Conservation (phyloP, 1,139 yeast species). For the Hemisphaericaspora xylofermentans region DNA sequence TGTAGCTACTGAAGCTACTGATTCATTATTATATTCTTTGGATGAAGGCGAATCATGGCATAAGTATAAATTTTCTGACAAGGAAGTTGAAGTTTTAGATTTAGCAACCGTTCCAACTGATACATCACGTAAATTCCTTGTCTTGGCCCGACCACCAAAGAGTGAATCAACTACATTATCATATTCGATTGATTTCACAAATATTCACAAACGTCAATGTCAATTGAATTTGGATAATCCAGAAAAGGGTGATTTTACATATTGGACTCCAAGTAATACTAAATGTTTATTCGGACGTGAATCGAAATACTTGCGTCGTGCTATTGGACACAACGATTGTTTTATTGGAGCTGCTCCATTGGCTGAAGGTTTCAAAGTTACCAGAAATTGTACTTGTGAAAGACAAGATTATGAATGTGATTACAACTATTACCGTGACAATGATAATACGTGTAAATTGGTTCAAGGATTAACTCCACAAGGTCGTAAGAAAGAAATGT, state of each 20-base stretch:
- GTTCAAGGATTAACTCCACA: conserved; percentile 69
- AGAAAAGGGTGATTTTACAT: conserved; percentile 71
- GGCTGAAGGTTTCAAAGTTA: conserved; percentile 55
- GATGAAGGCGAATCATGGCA: conserved; percentile 83
- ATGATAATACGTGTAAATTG: conserved; percentile 84
- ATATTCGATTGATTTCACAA: conserved; percentile 68
- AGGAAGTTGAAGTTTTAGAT: conserved; percentile 59
- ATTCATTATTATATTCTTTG: conserved; percentile 60
- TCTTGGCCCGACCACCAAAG: conserved; percentile 23
- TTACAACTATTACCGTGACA: conserved; percentile 67
- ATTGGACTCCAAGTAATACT: conserved; percentile 74
- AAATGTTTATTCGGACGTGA: conserved; percentile 90
- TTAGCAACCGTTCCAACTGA: conserved; percentile 91
- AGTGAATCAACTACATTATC: conserved; percentile 26
- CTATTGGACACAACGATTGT: conserved; percentile 60
- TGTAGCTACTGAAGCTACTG: conserved; percentile 54
- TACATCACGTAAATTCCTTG: conserved; percentile 68
- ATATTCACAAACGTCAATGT: conserved; percentile 69
- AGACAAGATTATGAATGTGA: conserved; percentile 94
- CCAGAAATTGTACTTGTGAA: conserved; percentile 77
- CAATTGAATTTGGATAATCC: conserved; percentile 59
- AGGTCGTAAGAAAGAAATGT: conserved; percentile 59
- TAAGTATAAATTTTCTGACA: conserved; percentile 61
- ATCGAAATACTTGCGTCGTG: conserved; percentile 72
- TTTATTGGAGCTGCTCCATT: conserved; percentile 79